Evolutionary conservation across 1,284 basidiomycete genomes (phyloP), one percentile per base, ranked within the genome.

Genomic region (Rhizoctonia solani): DNA sequence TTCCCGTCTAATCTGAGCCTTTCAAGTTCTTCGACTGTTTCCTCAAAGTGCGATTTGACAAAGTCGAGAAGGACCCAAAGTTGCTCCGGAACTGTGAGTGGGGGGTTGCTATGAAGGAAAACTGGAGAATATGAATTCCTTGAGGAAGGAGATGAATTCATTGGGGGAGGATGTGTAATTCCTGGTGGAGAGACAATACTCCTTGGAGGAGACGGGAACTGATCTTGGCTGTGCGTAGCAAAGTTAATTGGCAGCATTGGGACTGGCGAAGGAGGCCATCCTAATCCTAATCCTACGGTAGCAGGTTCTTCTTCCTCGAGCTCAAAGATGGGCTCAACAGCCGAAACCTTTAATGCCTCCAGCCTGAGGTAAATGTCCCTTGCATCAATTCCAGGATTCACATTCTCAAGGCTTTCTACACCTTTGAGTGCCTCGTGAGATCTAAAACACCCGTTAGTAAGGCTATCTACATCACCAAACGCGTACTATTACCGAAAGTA

Each of bases 381-480:
- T 6, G 61, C 61, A 21, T 65, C 61, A 32, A 65, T 46, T 30
- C 61, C 61, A 8, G 61, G 61, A 11, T 19, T 47, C 8, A n/a
- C 54, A 19, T 42, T 23, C 1, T 29, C 27, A 2, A 65, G 49
- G 14, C 50, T 41, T 6, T 44, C 61, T 19, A 41, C 49, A 16
- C 61, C 61, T 53, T 65, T 65, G 13, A 65, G 27, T 16, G 47
- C 41, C 34, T 53, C 29, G n/a, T 65, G 37, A 13, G 61, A 65
- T 29, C 61, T 65, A 29, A 39, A 1, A 37, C n/a, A n/a, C n/a
- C n/a, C n/a, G 23, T 6, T 6, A 19, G 11, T 41, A 23, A 13
- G 8, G 9, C 37, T 32, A 52, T 23, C 16, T 27, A 11, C 42
- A 49, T n/a, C 16, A 9, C 5, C n/a, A 63, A 14, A 14, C 21